Evolutionary conservation across 1,139 yeast species (phyloP).

Genomic region (Candida sp.): DNA sequence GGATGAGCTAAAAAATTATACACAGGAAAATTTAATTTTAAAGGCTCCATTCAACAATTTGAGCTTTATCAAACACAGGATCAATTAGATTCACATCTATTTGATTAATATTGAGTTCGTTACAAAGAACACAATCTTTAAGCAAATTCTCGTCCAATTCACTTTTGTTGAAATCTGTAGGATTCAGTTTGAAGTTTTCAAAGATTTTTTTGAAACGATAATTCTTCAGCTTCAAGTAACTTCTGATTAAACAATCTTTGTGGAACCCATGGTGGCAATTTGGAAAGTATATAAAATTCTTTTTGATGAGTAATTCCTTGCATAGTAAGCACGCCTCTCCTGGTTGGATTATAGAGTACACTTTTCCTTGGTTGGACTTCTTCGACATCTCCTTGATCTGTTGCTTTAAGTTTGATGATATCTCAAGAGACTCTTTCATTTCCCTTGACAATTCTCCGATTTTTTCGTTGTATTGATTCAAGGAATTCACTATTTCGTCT

Average conservation of each 20-base stretch:
- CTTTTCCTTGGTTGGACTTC: slow-evolving; percentile 34
- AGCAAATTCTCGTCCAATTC: slow-evolving; percentile 62
- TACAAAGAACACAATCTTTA: slow-evolving; percentile 76
- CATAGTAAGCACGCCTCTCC: slow-evolving; percentile 84
- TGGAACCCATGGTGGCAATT: slow-evolving; percentile 87
- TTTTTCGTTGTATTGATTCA: slow-evolving; percentile 67
- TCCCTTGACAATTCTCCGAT: slow-evolving; percentile 66
- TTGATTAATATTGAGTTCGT: slow-evolving; percentile 67
- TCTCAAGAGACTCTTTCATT: slow-evolving; percentile 69
- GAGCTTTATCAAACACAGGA: slow-evolving; percentile 15
- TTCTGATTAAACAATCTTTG: slow-evolving; percentile 74
- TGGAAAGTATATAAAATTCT: slow-evolving; percentile 81
- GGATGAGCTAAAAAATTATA: slow-evolving; percentile 6
- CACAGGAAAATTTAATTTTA: neutral
- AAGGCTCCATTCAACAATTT: slow-evolving; percentile 22
- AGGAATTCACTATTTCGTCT: slow-evolving; percentile 74
- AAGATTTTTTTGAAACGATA: slow-evolving; percentile 64
- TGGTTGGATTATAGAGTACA: slow-evolving; percentile 59
- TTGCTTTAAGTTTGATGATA: slow-evolving; percentile 57
- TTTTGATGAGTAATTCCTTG: slow-evolving; percentile 59
- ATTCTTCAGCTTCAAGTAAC: slow-evolving; percentile 57
- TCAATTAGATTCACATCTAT: slow-evolving; percentile 53
- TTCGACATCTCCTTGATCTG: slow-evolving; percentile 53
- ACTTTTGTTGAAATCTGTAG: slow-evolving; percentile 22
- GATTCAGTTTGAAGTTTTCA: slow-evolving; percentile 48